These are phyloP conservation scores for Hypsizygus ulmarius DNA, from an alignment of 1,284 basidiomycete genomes.

Conservation along the genomic window DNA sequence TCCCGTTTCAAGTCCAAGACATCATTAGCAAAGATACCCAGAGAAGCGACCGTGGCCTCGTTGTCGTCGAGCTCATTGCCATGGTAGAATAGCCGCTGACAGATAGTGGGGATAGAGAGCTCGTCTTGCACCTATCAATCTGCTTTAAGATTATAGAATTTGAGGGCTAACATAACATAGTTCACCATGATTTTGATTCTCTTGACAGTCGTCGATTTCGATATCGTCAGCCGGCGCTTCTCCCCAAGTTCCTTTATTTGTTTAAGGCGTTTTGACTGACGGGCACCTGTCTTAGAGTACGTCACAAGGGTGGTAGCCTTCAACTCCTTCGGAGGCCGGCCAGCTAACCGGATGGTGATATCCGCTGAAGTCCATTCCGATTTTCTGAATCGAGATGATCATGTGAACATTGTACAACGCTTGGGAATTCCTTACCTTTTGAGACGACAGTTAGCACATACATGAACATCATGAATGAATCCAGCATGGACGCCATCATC, in stretches of 20 bases:
- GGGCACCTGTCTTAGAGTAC: constrained; percentile 30
- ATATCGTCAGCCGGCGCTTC: constrained; percentile 50
- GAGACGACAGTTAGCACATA: constrained; percentile 62
- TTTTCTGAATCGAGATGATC: constrained; percentile 33
- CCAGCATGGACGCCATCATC: constrained; percentile 28
- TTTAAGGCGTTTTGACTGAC: constrained; percentile 68
- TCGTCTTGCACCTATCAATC: constrained; percentile 51
- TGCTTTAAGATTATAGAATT: constrained; percentile 3
- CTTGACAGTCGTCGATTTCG: constrained; percentile 66
- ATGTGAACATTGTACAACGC: neutral
- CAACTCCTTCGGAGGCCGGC: constrained; percentile 19
- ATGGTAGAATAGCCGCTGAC: constrained; percentile 65
- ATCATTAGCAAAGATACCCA: constrained; percentile 66
- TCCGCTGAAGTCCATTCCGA: constrained; percentile 50
- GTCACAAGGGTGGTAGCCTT: constrained; percentile 17
- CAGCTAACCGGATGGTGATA: constrained; percentile 44
- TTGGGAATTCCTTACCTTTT: constrained; percentile 44
- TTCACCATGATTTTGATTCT: constrained; percentile 73
- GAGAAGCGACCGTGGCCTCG: constrained; percentile 50
- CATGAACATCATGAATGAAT: constrained; percentile 47
- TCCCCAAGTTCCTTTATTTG: constrained; percentile 50
- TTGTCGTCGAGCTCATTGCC: constrained; percentile 66
- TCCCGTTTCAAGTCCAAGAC: constrained; percentile 63
- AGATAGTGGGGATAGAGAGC: constrained; percentile 67
- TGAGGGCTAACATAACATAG: constrained; percentile 1